Evolutionary conservation across 768 basidiomycete genomes (phyloP), one percentile per base, ranked within the genome.

Genomic region (Pisolithus albus): DNA sequence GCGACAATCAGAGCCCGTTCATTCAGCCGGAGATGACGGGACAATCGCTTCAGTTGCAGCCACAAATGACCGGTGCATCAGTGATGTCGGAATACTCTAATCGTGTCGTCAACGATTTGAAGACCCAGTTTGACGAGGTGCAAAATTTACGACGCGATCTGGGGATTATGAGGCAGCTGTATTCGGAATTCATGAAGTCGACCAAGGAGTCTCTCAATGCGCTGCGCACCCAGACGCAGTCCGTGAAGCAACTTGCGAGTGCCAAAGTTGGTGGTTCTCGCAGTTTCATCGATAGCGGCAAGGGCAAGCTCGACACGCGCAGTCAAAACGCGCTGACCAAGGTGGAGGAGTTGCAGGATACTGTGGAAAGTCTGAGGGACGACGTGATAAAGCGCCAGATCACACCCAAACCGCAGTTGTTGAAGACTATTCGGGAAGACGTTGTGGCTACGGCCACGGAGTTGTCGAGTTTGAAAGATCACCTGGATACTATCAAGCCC

Each of bases 81-180:
- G 71, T 82, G 49, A 66, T 81, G 62, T 86, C 85, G 10, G 84
- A 89, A 46, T 83, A 87, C 61, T 82, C 87, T 11, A 75, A 64
- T 38, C 83, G 87, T 1, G 81, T 93, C 41, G 85, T 91, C 11
- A 72, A 73, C 7, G 91, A 95, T 62, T 77, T 98, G 53, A 88
- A 89, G 67, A 87, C 84, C 3, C 94, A 98, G 63, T 92, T 93
- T 62, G 91, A 95, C 67, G 93, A 96, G 62, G 86, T 98, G 13
- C 92, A 94, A 65, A 89, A 90, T 61, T 76, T 99, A 18, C 86
- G 96, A 11, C 83, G 94, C 1, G 96, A 98, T 63, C 75, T 99
- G 7, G 93, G 89, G 0, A 79, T 90, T 60, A 91, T 96, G 84
- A 82, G 93, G 4, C 95, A 98, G 70, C 73, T 96, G 24, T 97